phyloP scores from a whole-genome alignment of 305 asterid species.

The Striga hermonthica region DNA sequence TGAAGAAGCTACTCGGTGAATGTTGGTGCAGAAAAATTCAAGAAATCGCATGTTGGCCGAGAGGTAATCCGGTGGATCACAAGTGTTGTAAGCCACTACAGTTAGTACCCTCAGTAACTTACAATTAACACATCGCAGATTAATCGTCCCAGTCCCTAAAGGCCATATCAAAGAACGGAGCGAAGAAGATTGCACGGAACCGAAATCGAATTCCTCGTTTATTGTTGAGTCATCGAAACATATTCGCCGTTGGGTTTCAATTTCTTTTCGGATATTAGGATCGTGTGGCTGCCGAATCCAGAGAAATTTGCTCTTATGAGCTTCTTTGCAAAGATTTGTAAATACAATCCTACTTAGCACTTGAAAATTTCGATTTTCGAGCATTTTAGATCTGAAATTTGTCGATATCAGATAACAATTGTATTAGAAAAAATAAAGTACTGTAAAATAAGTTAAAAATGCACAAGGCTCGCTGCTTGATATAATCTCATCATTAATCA shows the following conservation, averaged over 20 bases:
- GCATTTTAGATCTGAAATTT: too few species aligned
- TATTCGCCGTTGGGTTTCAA: conserved; percentile 6
- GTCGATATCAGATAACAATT: too few species aligned
- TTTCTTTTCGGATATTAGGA: neutral
- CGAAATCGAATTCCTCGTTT: neutral
- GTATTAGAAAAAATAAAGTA: too few species aligned
- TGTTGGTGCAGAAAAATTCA: too few species aligned
- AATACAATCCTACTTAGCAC: too few species aligned
- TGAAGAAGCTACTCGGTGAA: neutral
- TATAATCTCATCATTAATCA: too few species aligned
- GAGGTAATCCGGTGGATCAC: neutral
- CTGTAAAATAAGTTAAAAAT: too few species aligned
- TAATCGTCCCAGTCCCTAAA: too few species aligned
- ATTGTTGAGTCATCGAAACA: neutral
- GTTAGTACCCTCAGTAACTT: conserved; percentile 7
- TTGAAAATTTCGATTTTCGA: too few species aligned
- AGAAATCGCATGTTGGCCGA: too few species aligned
- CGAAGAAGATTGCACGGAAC: neutral
- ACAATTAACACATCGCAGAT: too few species aligned
- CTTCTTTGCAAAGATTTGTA: conserved; percentile 29
- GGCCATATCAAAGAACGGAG: conserved; percentile 7
- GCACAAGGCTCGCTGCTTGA: too few species aligned
- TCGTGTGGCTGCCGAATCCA: neutral
- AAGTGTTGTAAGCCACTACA: neutral
- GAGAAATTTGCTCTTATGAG: conserved; percentile 14